A percentile compares a stretch with the other conserved stretches of the same genome.
These are phyloP conservation scores for Penicillium soppii DNA, from an alignment of 495 filamentous ascomycete species.

Conservation along the genomic window DNA sequence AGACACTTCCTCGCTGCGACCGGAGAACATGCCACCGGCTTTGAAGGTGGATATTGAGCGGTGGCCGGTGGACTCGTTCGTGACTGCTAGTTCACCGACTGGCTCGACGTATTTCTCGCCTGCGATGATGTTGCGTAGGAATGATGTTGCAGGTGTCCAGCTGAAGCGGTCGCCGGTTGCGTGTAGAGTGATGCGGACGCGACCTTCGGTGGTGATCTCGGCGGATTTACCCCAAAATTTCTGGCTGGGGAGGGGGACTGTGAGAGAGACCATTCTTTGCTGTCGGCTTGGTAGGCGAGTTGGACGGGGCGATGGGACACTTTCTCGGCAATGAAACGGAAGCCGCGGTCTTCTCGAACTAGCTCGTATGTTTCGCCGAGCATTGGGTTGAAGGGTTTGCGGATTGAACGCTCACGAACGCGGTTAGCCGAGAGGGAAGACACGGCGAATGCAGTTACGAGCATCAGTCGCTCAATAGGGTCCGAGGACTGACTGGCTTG, in stretches of 20 bases:
- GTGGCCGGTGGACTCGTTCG: conserved; percentile 76
- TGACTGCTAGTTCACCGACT: conserved; percentile 78
- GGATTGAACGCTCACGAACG: conserved; percentile 84
- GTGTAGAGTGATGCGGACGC: conserved; percentile 71
- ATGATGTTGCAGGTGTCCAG: conserved; percentile 82
- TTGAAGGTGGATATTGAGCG: conserved; percentile 85
- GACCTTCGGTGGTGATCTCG: conserved; percentile 88
- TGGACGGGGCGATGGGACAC: conserved; percentile 89
- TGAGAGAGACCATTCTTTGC: conserved; percentile 75
- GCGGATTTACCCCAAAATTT: conserved; percentile 99
- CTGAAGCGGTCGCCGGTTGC: conserved; percentile 72
- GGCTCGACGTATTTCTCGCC: conserved; percentile 98
- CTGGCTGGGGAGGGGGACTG: conserved; percentile 84
- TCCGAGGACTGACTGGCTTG: conserved; percentile 59
- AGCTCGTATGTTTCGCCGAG: conserved; percentile 95
- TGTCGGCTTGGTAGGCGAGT: conserved; percentile 90
- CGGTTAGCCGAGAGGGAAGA: conserved; percentile 76
- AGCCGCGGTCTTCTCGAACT: conserved; percentile 82
- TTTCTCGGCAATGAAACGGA: conserved; percentile 90
- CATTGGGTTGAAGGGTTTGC: conserved; percentile 98
- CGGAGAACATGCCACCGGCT: conserved; percentile 92
- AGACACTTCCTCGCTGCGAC: conserved; percentile 84
- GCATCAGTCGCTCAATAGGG: conserved; percentile 69
- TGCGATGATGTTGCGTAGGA: conserved; percentile 93
- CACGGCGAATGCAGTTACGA: conserved; percentile 87